These are phyloP conservation scores for Paecilomyces dactylethromorphus DNA, from an alignment of 2,329 filamentous ascomycete species.

Conservation along the genomic window DNA sequence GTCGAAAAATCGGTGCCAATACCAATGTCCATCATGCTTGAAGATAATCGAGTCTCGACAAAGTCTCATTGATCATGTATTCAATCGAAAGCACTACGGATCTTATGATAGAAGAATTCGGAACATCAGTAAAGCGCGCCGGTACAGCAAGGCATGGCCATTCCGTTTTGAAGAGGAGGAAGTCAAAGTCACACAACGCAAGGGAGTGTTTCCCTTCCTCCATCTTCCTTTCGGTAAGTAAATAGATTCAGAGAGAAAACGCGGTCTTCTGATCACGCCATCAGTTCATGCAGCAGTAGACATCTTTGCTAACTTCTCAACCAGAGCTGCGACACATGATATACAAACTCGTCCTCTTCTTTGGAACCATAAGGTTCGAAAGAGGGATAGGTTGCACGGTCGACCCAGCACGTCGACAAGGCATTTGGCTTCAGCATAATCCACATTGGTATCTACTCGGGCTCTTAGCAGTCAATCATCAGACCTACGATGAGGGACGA, in stretches of 20 bases:
- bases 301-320: neutral
- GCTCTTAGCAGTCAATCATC: slow-evolving; percentile 1
- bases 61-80: neutral
- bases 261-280: neutral
- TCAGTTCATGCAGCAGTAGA: neutral
- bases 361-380: neutral
- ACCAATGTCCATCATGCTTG: neutral
- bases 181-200: neutral
- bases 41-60: neutral
- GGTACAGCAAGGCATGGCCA: no score
- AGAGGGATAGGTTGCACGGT: neutral
- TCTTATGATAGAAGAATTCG: no score
- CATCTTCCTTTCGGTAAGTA: neutral
- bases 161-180: no score
- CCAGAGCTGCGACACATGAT: neutral
- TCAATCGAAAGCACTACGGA: no score
- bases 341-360: neutral
- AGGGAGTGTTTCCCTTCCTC: neutral
- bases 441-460: neutral
- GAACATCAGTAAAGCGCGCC: no score
- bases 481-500: slow-evolving; percentile 4
- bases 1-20: neutral
- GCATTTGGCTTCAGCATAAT: slow-evolving; percentile 1
- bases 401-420: neutral
- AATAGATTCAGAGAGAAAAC: neutral